Evolutionary conservation across 169 alveolate species (phyloP), one percentile per base, ranked within the genome.

Genomic region (Eimeria zaria): DNA sequence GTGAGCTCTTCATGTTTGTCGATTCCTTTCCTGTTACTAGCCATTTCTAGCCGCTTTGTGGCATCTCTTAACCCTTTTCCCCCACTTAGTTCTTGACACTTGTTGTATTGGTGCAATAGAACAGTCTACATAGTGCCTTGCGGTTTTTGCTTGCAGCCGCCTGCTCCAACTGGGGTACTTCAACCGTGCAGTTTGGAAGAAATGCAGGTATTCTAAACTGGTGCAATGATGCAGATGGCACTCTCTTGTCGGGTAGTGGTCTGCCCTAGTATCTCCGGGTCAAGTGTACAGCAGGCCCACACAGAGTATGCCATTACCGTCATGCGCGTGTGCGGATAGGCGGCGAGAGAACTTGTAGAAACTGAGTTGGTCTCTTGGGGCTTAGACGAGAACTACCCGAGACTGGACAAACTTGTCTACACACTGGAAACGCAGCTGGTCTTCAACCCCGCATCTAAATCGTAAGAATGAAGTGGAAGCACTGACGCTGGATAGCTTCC

Each of bases 181-280:
- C 83, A 87, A 55, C 81, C 93, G 64, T 87, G 93, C 83, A 87
- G 83, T 64, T 62, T 87, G 93, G 93, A 87, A 48, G 81, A 87
- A 62, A 87, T 87, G 93, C 93, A 87, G 93, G 93, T 87, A 51
- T 36, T 87, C 20, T 24, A 12, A 14, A 51, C 20, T n/a, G 46
- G 36, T 46, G n/a, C 83, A 53, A 30, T 46, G 67, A 20, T 48
- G 62, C 64, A 87, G 41, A 62, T 44, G 36, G 18, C 44, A 67
- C 41, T 24, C 6, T 89, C 55, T 67, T 44, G 55, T 78, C 71
- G 55, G 22, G 27, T 27, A 9, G 95, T 73, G 51, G 33, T 22
- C 33, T 39, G 53, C 8, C 14, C 33, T 73, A 18, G 55, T 1
- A n/a, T 22, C n/a, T n/a, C 18, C 33, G 33, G 55, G 53, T 36